Percentiles rank a stretch among this genome's conserved stretches.
These are phyloP conservation scores for Juncus effusus DNA, from an alignment of 176 grass and related monocot genomes.

Conservation along the genomic window DNA sequence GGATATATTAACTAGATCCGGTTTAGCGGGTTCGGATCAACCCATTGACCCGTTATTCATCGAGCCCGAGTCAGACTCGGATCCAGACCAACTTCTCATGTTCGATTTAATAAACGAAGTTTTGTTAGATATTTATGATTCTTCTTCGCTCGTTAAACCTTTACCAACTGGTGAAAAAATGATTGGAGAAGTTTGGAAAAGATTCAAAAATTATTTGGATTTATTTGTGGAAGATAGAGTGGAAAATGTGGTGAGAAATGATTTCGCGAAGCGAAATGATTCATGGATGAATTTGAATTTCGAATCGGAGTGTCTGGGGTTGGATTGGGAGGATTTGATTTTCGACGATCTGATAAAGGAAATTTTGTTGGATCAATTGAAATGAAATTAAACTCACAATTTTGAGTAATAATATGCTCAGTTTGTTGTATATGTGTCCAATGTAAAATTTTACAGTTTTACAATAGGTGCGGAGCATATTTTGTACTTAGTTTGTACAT, in stretches of 20 bases:
- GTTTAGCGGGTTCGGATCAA: slow-evolving; percentile 58
- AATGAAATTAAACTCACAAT: too few relatives aligned
- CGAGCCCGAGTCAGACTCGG: slow-evolving; percentile 46
- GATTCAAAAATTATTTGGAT: slow-evolving; percentile 52
- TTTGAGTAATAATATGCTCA: too few relatives aligned
- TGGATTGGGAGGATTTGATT: slow-evolving; percentile 68
- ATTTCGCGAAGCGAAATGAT: slow-evolving; percentile 47
- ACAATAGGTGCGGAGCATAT: too few relatives aligned
- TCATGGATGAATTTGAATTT: slow-evolving; percentile 76
- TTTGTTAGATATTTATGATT: slow-evolving; percentile 56
- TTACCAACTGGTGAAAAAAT: slow-evolving; percentile 56
- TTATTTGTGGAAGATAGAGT: slow-evolving; percentile 38
- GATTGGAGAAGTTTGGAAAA: slow-evolving; percentile 71
- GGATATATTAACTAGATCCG: slow-evolving; percentile 72
- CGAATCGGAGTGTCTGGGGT: slow-evolving; percentile 35
- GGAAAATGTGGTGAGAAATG: slow-evolving; percentile 60
- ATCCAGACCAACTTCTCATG: slow-evolving; percentile 65
- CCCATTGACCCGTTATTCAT: slow-evolving; percentile 53
- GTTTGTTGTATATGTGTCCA: too few relatives aligned
- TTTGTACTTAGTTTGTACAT: slow-evolving; percentile 4
- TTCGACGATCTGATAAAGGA: slow-evolving; percentile 75
- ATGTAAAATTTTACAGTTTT: too few relatives aligned
- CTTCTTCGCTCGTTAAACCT: slow-evolving; percentile 35
- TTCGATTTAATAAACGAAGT: slow-evolving; percentile 93
- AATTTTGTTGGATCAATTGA: slow-evolving; percentile 33